phyloP scores from a whole-genome alignment of 345 rosid genomes.

The Eucalyptus erythrocorys region DNA sequence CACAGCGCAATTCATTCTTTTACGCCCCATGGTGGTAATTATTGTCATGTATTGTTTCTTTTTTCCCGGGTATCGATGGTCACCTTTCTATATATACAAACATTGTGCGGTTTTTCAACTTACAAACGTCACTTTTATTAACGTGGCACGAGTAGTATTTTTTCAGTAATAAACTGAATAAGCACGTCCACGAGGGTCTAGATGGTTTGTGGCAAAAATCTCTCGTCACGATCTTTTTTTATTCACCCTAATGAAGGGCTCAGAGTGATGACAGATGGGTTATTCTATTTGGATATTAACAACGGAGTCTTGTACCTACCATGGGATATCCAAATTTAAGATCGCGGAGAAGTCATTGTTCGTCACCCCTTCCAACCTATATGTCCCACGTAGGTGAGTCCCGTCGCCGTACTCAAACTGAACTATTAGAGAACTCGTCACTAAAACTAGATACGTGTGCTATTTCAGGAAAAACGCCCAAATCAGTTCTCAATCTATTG shows the following conservation, averaged over 20 bases:
- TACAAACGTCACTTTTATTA: background rate
- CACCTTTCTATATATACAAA: background rate
- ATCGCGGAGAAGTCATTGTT: accelerated
- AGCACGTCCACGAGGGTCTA: background rate
- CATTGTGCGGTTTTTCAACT: background rate
- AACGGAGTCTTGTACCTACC: background rate
- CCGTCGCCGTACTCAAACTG: accelerated
- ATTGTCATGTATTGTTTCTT: background rate
- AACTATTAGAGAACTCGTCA: background rate
- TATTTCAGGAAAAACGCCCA: background rate
- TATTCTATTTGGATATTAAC: background rate
- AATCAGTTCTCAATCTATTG: accelerated
- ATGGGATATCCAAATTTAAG: background rate
- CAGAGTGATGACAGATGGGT: background rate
- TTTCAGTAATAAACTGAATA: background rate
- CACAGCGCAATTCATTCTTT: accelerated
- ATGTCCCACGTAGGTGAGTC: background rate
- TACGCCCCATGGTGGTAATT: background rate
- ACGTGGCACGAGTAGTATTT: background rate
- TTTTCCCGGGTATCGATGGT: background rate
- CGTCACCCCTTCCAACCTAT: background rate
- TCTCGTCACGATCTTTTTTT: background rate
- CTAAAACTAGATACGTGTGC: background rate
- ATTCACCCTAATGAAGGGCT: background rate
- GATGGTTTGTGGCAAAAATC: background rate